A percentile compares a stretch with the other conserved stretches of the same genome.
These are phyloP conservation scores for Vaccinium corymbosum DNA, from an alignment of 148 eudicot species.

Conservation along the genomic window DNA sequence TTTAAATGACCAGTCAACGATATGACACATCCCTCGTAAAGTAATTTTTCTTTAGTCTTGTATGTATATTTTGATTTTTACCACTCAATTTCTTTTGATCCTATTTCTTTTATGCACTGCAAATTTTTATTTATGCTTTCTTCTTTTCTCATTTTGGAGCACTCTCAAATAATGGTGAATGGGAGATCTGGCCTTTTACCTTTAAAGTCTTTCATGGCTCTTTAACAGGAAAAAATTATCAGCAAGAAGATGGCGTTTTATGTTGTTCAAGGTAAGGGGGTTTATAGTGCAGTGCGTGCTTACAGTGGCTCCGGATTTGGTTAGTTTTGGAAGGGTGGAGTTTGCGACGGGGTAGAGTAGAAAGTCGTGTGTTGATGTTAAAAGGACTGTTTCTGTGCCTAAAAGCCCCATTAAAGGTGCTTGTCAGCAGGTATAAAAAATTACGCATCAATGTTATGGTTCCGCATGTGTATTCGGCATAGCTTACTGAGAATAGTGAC, in stretches of 20 bases:
- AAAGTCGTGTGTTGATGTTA: constrained; percentile 64
- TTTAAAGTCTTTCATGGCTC: too few species aligned
- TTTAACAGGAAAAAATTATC: constrained; percentile 6
- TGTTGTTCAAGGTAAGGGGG: constrained; percentile 54
- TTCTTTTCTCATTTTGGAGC: too few species aligned
- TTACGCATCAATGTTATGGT: background rate
- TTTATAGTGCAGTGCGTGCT: constrained; percentile 79
- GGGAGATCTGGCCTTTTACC: too few species aligned
- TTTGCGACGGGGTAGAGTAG: constrained; percentile 51
- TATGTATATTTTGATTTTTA: too few species aligned
- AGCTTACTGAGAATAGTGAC: background rate
- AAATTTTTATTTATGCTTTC: too few species aligned
- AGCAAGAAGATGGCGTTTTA: constrained; percentile 84
- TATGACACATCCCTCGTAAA: too few species aligned
- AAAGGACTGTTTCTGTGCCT: constrained; percentile 66
- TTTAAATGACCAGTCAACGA: too few species aligned
- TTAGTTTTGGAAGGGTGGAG: constrained; percentile 76
- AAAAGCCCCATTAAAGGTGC: constrained; percentile 54
- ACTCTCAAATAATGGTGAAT: too few species aligned
- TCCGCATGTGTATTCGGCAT: background rate
- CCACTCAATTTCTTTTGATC: too few species aligned
- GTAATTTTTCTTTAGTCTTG: too few species aligned
- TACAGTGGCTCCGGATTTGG: constrained; percentile 48
- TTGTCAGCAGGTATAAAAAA: constrained; percentile 60
- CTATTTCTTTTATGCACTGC: too few species aligned